Percentiles rank a stretch among this genome's conserved stretches.
Conservation (phyloP, 2,329 filamentous ascomycete genomes). For the Hyphodiscus sp. region DNA sequence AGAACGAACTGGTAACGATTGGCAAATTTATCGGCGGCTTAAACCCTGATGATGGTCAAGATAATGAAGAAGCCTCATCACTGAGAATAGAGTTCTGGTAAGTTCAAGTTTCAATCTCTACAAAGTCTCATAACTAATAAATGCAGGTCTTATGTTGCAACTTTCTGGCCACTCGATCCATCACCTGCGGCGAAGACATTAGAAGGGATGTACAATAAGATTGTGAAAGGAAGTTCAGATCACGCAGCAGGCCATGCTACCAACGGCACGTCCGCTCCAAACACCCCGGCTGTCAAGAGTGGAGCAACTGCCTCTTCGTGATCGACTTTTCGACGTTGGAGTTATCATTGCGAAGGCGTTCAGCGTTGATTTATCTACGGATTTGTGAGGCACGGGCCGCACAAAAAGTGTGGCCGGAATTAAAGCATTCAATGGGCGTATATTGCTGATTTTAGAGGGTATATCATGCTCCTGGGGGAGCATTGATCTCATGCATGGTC, state of each 20-base stretch:
- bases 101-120: conserved; percentile 6
- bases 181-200: conserved; percentile 22
- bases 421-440: conserved; percentile 1
- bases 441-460: neutral
- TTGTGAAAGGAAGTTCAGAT: conserved; percentile 12
- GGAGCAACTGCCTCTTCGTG: neutral
- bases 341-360: conserved; percentile 2
- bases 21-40: conserved; percentile 52
- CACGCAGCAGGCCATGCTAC: conserved; percentile 3
- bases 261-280: conserved; percentile 11
- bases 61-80: conserved; percentile 9
- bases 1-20: conserved; percentile 53
- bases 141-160: conserved; percentile 29
- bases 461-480: neutral
- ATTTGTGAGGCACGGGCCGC: neutral
- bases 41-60: conserved; percentile 19
- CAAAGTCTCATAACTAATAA: conserved; percentile 12
- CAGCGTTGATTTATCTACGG: neutral
- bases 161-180: conserved; percentile 29
- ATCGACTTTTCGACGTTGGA: neutral
- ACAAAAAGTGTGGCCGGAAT: neutral
- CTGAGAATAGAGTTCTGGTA: conserved; percentile 28
- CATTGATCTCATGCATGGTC: neutral
- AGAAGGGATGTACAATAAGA: conserved; percentile 27
- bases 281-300: neutral